Conservation (phyloP, 441 rosid species). For the Eugenia klotzschiana region DNA sequence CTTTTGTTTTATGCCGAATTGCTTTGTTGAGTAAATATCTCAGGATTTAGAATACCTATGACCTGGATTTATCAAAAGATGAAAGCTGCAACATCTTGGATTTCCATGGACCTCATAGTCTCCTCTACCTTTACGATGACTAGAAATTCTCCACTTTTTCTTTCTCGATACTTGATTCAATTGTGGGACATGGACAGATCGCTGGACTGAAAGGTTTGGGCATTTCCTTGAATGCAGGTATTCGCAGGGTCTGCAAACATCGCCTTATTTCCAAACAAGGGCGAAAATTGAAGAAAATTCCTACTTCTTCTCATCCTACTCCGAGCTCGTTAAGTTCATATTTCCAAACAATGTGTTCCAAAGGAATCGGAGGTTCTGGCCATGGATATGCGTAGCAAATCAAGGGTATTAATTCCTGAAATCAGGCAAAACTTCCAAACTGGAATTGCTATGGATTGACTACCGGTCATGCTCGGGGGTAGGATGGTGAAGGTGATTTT, state of each 20-base stretch:
- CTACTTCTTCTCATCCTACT: no score
- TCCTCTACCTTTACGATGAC: no score
- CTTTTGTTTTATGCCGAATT: no score
- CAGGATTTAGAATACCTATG: no score
- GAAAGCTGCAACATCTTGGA: no score
- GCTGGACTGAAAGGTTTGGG: neutral
- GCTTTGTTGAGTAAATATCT: no score
- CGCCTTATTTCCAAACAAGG: neutral
- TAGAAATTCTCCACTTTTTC: no score
- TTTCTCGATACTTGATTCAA: no score
- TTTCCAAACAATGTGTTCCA: neutral
- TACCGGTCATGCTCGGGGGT: neutral
- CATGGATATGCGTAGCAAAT: neutral
- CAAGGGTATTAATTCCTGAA: neutral
- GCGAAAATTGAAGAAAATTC: neutral
- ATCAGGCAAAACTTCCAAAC: neutral
- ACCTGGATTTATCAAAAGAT: neutral
- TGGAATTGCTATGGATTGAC: neutral
- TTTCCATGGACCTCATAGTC: no score
- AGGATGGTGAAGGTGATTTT: neutral
- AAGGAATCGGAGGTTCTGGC: fast-evolving
- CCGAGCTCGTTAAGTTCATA: no score
- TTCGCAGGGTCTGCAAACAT: no score
- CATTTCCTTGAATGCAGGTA: neutral
- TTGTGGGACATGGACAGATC: neutral